Conservation (phyloP, 345 rosid genomes). For the Boechera divaricarpa region DNA sequence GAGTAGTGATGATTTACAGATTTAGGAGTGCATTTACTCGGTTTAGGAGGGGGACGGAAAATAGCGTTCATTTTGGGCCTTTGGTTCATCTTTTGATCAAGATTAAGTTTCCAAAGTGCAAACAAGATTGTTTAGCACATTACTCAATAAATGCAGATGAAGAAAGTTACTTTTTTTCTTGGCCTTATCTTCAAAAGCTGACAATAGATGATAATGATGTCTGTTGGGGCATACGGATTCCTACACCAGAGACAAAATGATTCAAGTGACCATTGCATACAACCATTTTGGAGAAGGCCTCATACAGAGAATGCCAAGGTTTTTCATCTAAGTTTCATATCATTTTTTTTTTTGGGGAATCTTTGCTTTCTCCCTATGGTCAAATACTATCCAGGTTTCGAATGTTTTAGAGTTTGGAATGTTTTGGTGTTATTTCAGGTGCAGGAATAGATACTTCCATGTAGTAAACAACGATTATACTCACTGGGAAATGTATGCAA, state of each 20-base stretch:
- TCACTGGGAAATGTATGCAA: conserved; percentile 97
- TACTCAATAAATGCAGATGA: background rate
- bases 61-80: background rate
- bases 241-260: conserved; percentile 81
- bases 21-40: background rate
- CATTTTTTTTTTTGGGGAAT: background rate
- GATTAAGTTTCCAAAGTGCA: background rate
- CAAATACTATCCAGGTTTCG: background rate
- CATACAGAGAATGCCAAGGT: conserved; percentile 98
- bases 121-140: background rate
- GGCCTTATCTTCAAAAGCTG: background rate
- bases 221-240: conserved; percentile 96
- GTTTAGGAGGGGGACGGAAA: background rate
- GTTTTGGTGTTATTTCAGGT: conserved; percentile 55
- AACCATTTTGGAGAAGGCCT: conserved; percentile 98
- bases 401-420: background rate
- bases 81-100: background rate
- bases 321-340: conserved; percentile 1
- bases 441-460: conserved; percentile 94
- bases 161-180: background rate
- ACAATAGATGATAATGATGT: conserved; percentile 44
- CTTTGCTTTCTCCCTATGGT: background rate
- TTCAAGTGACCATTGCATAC: conserved; percentile 95
- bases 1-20: background rate
- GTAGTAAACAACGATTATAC: conserved; percentile 96